A percentile compares a stretch with the other conserved stretches of the same genome.
phyloP scores from a whole-genome alignment of 192 early-diverging fungal species.

The Lunasporangiospora selenospora region DNA sequence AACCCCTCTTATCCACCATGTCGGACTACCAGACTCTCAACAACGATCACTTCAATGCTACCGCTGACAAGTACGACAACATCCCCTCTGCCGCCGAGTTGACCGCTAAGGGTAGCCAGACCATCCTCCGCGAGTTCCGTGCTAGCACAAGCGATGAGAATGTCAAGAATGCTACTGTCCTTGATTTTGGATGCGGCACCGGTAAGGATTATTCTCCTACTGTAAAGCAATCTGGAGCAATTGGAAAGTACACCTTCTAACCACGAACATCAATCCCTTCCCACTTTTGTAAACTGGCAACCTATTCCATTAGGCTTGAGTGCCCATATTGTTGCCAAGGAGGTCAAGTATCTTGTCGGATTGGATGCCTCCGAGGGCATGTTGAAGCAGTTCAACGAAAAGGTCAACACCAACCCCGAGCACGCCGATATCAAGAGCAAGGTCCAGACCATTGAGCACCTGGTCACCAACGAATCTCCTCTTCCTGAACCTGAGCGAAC shows the following conservation, averaged over 20 bases:
- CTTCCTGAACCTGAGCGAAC: conserved; percentile 17
- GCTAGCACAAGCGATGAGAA: conserved; percentile 15
- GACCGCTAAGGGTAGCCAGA: conserved; percentile 4
- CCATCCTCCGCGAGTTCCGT: conserved; percentile 9
- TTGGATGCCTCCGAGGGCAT: conserved; percentile 36
- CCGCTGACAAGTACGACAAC: conserved; percentile 17
- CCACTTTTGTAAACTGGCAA: no score
- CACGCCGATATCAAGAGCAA: conserved; percentile 4
- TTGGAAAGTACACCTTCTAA: no score
- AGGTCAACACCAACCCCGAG: conserved; percentile 20
- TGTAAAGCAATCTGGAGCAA: no score
- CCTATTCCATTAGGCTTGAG: conserved; percentile 12
- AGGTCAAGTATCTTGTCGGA: conserved; percentile 18
- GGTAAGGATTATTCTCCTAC: conserved; percentile 2
- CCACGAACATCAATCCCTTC: background rate
- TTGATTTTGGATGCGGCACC: conserved; percentile 45
- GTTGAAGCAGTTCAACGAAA: conserved; percentile 8
- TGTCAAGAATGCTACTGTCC: conserved; percentile 11
- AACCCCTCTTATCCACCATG: no score
- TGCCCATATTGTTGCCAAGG: conserved; percentile 2
- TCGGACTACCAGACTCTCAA: conserved; percentile 15
- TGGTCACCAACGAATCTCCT: conserved; percentile 14
- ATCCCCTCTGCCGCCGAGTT: conserved; percentile 14
- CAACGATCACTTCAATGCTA: conserved; percentile 35
- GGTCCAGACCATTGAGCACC: conserved; percentile 25